Percentiles rank a stretch among this genome's conserved stretches.
phyloP scores from a whole-genome alignment of 768 basidiomycete genomes.

The Wakefieldia striispora region DNA sequence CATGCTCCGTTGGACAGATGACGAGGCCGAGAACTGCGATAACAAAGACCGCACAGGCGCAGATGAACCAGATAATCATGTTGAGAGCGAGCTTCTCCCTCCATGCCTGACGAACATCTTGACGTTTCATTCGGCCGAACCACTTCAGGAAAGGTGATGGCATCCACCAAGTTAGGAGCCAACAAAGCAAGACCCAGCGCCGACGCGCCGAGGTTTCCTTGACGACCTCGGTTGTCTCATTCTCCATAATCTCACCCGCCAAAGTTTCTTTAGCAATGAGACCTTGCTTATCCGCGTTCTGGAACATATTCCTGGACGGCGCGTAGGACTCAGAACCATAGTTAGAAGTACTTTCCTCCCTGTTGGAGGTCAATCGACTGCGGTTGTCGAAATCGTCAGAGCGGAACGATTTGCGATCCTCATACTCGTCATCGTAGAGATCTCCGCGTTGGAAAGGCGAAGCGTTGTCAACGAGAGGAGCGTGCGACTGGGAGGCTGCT shows the following conservation, averaged over 20 bases:
- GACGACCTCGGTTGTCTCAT: constrained; percentile 84
- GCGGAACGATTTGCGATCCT: constrained; percentile 68
- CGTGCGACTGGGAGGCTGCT: constrained; percentile 58
- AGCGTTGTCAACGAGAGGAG: constrained; percentile 82
- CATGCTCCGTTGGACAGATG: constrained; percentile 94
- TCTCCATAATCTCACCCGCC: constrained; percentile 81
- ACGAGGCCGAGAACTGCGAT: constrained; percentile 83
- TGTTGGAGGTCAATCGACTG: constrained; percentile 73
- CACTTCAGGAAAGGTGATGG: constrained; percentile 68
- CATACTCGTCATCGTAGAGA: constrained; percentile 74
- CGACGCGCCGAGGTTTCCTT: constrained; percentile 79
- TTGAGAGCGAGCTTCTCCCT: constrained; percentile 95
- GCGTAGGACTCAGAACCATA: constrained; percentile 93
- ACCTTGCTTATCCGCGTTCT: constrained; percentile 71
- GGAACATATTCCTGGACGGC: constrained; percentile 95
- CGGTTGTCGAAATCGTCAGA: constrained; percentile 80
- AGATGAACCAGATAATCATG: constrained; percentile 93
- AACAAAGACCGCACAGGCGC: constrained; percentile 86
- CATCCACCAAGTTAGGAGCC: constrained; percentile 91
- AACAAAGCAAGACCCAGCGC: constrained; percentile 85
- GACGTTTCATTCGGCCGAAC: constrained; percentile 89
- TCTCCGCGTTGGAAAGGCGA: constrained; percentile 80
- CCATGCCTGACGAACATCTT: constrained; percentile 96
- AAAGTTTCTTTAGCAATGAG: constrained; percentile 78
- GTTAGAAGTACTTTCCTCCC: constrained; percentile 76